phyloP scores from a whole-genome alignment of 345 rosid genomes.

The Eucalyptus shirleyi region DNA sequence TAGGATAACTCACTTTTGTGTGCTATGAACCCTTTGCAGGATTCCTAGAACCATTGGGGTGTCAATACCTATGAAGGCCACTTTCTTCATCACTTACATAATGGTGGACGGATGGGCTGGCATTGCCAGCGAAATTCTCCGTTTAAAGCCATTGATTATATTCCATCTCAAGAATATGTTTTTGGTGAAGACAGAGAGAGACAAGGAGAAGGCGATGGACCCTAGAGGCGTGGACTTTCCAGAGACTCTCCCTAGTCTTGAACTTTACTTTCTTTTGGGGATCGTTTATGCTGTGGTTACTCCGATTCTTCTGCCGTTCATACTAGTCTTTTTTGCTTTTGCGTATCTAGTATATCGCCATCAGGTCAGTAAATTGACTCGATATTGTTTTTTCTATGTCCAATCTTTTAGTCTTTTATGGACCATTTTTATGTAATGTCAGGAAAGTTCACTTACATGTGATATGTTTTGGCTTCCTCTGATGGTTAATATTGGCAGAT shows the following conservation, averaged over 20 bases:
- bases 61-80: slow-evolving; percentile 97
- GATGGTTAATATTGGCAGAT: slow-evolving; percentile 31
- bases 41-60: slow-evolving; percentile 95
- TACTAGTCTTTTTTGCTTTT: slow-evolving; percentile 76
- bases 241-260: slow-evolving; percentile 83
- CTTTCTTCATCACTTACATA: slow-evolving; percentile 89
- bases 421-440: background rate
- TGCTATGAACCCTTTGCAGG: slow-evolving; percentile 18
- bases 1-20: background rate
- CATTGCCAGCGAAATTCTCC: slow-evolving; percentile 86
- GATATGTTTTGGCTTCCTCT: background rate
- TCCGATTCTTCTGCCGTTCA: slow-evolving; percentile 93
- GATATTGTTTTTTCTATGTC: background rate
- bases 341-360: slow-evolving; percentile 95
- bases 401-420: background rate
- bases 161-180: slow-evolving; percentile 92
- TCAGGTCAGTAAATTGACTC: slow-evolving; percentile 46
- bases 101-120: slow-evolving; percentile 99
- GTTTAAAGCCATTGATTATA: slow-evolving; percentile 69
- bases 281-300: slow-evolving; percentile 88
- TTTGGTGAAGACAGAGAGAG: slow-evolving; percentile 82
- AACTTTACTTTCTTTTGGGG: slow-evolving; percentile 90
- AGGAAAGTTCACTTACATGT: background rate
- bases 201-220: slow-evolving; percentile 75
- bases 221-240: slow-evolving; percentile 80